These are phyloP conservation scores for Lobulomyces angularis DNA, from an alignment of 192 early-diverging fungal species.

Conservation along the genomic window DNA sequence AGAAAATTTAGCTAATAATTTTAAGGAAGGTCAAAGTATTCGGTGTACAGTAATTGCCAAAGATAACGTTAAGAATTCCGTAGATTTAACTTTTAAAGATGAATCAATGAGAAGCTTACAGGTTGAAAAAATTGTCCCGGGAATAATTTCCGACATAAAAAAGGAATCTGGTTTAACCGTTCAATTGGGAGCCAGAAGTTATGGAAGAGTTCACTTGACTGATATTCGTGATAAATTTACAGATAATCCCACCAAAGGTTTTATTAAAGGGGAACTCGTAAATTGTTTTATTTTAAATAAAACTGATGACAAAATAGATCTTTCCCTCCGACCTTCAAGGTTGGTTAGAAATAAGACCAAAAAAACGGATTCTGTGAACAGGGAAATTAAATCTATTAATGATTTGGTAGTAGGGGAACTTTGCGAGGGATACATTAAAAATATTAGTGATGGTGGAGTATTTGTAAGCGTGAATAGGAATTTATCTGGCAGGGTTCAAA, in stretches of 20 bases:
- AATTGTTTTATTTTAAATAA: constrained; percentile 14
- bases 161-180: constrained; percentile 34
- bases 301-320: constrained; percentile 4
- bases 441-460: constrained; percentile 29
- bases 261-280: constrained; percentile 15
- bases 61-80: constrained; percentile 8
- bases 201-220: constrained; percentile 48
- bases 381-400: not conserved
- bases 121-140: too few species aligned
- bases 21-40: constrained; percentile 10
- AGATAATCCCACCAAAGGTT: constrained; percentile 19
- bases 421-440: constrained; percentile 31
- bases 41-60: constrained; percentile 19
- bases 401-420: constrained; percentile 10
- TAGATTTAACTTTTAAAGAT: constrained; percentile 21
- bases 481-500: constrained; percentile 64
- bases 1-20: constrained; percentile 13
- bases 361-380: constrained; percentile 1
- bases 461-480: constrained; percentile 59
- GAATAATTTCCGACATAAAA: not conserved
- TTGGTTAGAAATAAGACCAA: constrained; percentile 12
- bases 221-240: constrained; percentile 39
- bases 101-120: too few species aligned
- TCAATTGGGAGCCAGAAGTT: constrained; percentile 34
- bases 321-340: constrained; percentile 6